Evolutionary conservation across 2,329 filamentous ascomycete genomes (phyloP), one percentile per base, ranked within the genome.

Genomic region (Nigrospora oryzae): DNA sequence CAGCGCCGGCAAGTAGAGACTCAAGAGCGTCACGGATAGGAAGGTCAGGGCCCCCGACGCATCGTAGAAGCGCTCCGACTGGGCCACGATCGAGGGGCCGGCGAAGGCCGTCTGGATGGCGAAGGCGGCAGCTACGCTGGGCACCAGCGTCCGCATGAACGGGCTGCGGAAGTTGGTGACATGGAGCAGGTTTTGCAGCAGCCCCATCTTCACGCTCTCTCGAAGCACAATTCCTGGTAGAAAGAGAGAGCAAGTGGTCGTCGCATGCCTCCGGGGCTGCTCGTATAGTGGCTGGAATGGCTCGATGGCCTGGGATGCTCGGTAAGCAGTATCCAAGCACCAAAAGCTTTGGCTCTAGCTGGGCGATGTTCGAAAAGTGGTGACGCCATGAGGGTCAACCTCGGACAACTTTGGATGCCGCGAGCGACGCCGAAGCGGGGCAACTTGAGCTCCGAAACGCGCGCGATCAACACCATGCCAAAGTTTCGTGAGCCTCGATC

Each of bases 61-160:
- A 57, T 86, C 83, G 59, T 83, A 86, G 67, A 83, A 84, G 34
- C 77, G 74, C 56, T 86, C 83, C 7, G 77, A 75, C 54, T 79
- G 72, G 31, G 68, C 65, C 23, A 72, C 50, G 48, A 84, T 77
- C 6, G 79, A 83, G 5, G 83, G 83, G 2, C 82, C 58, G 5
- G 78, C 82, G 7, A 79, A 75, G 36, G 72, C 77, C 10, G 74
- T 68, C 64, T 86, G 83, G 39, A 86, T 67, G 2, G 75, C 76
- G 52, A 81, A 81, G 2, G 81, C 81, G 11, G 82, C 73, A 6
- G 74, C 73, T 12, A 84, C 71, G 33, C 73, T 74, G 2, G 82
- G 83, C 3, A 84, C 67, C 11, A 83, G 63, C 1, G 78, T 83
- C 37, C 79, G 71, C 12, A 85, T 68, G 46, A 86, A 74, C 2